Evolutionary conservation across 2,329 filamentous ascomycete genomes (phyloP).

Genomic region (Cucurbitaria berberidis): DNA sequence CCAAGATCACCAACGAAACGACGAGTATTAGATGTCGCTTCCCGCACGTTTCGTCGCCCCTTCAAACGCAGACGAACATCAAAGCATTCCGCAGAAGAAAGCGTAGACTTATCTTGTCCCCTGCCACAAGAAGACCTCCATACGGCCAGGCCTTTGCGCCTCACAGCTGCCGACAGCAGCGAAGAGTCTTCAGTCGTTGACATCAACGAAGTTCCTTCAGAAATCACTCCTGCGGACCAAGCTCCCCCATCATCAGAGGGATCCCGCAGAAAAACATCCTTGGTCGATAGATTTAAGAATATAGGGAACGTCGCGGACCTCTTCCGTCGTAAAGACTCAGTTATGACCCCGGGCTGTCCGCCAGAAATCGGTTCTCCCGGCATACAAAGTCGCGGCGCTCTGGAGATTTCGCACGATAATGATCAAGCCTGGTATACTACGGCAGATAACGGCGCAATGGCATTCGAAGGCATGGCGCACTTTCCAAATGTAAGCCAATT

Average conservation of each 20-base stretch:
- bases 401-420: neutral
- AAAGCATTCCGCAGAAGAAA: neutral
- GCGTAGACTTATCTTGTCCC: neutral
- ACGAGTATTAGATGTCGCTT: neutral
- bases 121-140: neutral
- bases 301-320: slow-evolving; percentile 1
- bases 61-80: neutral
- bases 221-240: neutral
- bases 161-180: neutral
- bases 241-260: neutral
- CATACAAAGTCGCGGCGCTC: neutral
- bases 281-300: slow-evolving; percentile 3
- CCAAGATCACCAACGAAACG: neutral
- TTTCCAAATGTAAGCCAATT: neutral
- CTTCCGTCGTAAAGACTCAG: neutral
- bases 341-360: neutral
- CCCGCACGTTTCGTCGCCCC: neutral
- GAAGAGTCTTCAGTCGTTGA: neutral
- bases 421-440: neutral
- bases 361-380: neutral
- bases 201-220: neutral
- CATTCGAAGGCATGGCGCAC: neutral
- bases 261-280: neutral
- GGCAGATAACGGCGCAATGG: neutral
- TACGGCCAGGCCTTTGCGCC: neutral